Base-by-base conservation (phyloP, 129 eudicot genomes). In the Helichrysum umbraculigerum region DNA sequence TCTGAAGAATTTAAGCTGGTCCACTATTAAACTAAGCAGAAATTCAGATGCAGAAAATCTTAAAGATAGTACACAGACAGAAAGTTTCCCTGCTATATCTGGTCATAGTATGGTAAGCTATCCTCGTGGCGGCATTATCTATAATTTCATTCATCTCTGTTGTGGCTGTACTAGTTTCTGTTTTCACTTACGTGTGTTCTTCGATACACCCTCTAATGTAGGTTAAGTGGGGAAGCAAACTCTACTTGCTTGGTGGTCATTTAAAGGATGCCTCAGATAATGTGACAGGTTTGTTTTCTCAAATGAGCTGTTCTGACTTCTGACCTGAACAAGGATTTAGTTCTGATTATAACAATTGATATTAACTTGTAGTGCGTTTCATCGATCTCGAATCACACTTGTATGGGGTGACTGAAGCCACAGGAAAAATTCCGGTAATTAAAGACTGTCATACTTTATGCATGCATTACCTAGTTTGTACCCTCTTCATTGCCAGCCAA, bases 81-180 rank as follows among this genome's bases (percentile, higher is more conserved):
- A 85, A 68, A 83, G 3, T 56, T 81, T 93, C 83, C 93, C 95
- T 32, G 79, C 98, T n/a, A 84, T 83, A 68, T 81, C 97, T 75
- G 96, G 98, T 79, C 97, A 91, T 74, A 84, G 86, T 83, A 86
- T 91, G 98, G 98, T 93, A 78, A 76, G 90, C 3, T 35, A 42
- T 63, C 70, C 62, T 6, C 2, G 28, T 0, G 62, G 28, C 3
- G 62, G 11, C 28, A 57, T 57, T 30, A 42, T 71, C 70, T 58
- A 28, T 11, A 61, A 11, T 60, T 17, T 59, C 21, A 62, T 77
- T 69, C 22, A 41, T 58, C 41, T 52, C 37, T 34, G 56, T 21
- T 10, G 34, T 70, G 21, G 50, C 44, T 79, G 56, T 69, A 32
- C 56, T 5, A 64, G 30, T 75, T 65, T 68, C 47, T 19, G 8